Evolutionary conservation across 331 rosid genomes (phyloP), one percentile per base, ranked within the genome.

Genomic region (Malus hybrid): DNA sequence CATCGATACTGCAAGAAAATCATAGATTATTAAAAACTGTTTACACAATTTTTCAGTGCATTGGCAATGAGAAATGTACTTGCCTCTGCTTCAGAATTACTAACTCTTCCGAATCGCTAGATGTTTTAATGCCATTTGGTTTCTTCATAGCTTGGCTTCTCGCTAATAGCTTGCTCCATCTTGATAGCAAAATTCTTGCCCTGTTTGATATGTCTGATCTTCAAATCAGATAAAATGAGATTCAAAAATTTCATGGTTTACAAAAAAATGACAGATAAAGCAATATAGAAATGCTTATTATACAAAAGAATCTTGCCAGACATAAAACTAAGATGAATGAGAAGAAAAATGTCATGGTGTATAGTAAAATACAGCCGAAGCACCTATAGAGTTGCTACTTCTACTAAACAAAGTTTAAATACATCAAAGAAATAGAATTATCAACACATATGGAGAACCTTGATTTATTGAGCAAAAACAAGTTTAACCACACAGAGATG

Each of bases 121-220:
- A 77, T 61, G 86, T 69, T 83, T 82, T 92, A 33, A 84, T 76
- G 79, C 98, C 96, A 80, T 90, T 89, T 53, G 85, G 84, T 81
- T 84, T 92, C 81, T 89, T 89, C 80, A 85, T 33, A 58, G 88
- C 85, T 81, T 92, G 96, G 85, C 85, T 83, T 87, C 91, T 90
- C 33, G 93, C 93, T 68, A 92, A 84, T 86, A 86, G 75, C 83
- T 92, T 95, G 89, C 99, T 95, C 99, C 96, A 95, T 73, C 90
- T 90, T 68, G 98, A 83, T 78, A 95, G 80, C 86, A 95, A 89
- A 82, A 92, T 77, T 78, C 97, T 90, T 83, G 98, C 99, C 93
- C 96, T 95, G 96, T 90, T 95, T 81, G 99, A 95, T 86, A 92
- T 86, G 86, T 92, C 99, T 95, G 98, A 92, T 85, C 90, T 89